phyloP scores from a whole-genome alignment of 1,284 basidiomycete genomes.

The Ustilago bromivora region DNA sequence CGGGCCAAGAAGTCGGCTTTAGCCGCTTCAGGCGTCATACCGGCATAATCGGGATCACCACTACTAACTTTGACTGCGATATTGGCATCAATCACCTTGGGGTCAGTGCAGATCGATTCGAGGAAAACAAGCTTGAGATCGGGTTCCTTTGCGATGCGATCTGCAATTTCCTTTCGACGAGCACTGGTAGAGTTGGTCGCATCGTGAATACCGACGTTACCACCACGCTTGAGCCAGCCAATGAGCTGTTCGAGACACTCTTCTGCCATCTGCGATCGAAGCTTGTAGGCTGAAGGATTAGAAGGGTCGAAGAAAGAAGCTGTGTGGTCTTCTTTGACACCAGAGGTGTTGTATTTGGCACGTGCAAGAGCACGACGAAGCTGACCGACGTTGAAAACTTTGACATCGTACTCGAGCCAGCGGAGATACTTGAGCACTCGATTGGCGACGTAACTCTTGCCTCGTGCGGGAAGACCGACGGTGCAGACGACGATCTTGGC shows the following conservation, averaged over 20 bases:
- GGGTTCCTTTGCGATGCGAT: conserved; percentile 86
- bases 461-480: conserved; percentile 74
- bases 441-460: conserved; percentile 69
- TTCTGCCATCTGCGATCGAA: conserved; percentile 85
- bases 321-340: conserved; percentile 88
- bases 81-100: conserved; percentile 91
- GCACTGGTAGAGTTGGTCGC: conserved; percentile 90
- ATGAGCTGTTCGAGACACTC: conserved; percentile 96
- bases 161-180: conserved; percentile 81
- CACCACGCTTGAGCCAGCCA: conserved; percentile 87
- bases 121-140: conserved; percentile 92
- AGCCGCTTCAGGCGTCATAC: conserved; percentile 85
- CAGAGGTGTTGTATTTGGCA: conserved; percentile 77
- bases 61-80: conserved; percentile 94
- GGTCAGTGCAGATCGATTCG: conserved; percentile 94
- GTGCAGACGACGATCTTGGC: conserved; percentile 98
- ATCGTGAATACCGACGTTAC: conserved; percentile 98
- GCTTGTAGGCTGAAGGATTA: conserved; percentile 81
- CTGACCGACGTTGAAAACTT: conserved; percentile 99
- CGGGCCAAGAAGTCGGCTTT: conserved; percentile 88
- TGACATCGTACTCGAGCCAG: conserved; percentile 98
- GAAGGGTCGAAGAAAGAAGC: conserved; percentile 90
- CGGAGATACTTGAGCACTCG: conserved; percentile 68
- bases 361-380: conserved; percentile 87
- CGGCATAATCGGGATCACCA: conserved; percentile 97